phyloP scores from a whole-genome alignment of 73 alveolate species.

The Breviolum minutum region DNA sequence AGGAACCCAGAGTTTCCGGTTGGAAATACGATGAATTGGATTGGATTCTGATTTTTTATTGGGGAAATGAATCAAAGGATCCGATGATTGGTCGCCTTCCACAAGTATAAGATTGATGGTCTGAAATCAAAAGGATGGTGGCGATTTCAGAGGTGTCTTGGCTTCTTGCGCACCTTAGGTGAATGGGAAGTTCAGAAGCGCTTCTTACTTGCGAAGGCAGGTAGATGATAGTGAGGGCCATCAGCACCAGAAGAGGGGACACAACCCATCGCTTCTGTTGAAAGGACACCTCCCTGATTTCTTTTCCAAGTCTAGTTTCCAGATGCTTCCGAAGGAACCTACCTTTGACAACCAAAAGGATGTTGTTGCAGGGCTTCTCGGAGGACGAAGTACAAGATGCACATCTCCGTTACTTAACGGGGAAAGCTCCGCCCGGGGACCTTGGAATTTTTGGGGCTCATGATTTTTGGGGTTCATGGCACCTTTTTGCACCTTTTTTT shows the following conservation, averaged over 20 bases:
- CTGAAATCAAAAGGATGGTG: background rate
- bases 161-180: background rate
- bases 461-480: no score
- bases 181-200: constrained; percentile 19
- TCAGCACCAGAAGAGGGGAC: no score
- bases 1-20: background rate
- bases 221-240: no score
- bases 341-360: no score
- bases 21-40: background rate
- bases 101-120: background rate
- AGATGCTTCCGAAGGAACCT: no score
- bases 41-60: no score
- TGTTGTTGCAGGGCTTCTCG: constrained; percentile 13
- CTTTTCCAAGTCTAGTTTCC: no score
- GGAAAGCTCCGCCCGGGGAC: background rate
- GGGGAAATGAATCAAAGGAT: no score
- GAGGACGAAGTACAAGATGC: constrained; percentile 48
- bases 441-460: background rate
- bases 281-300: no score
- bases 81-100: background rate
- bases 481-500: background rate
- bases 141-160: background rate
- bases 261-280: no score
- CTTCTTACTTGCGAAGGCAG: constrained; percentile 43
- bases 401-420: background rate